Conservation (phyloP, 106 monocot species). For the Iris macrosiphon region DNA sequence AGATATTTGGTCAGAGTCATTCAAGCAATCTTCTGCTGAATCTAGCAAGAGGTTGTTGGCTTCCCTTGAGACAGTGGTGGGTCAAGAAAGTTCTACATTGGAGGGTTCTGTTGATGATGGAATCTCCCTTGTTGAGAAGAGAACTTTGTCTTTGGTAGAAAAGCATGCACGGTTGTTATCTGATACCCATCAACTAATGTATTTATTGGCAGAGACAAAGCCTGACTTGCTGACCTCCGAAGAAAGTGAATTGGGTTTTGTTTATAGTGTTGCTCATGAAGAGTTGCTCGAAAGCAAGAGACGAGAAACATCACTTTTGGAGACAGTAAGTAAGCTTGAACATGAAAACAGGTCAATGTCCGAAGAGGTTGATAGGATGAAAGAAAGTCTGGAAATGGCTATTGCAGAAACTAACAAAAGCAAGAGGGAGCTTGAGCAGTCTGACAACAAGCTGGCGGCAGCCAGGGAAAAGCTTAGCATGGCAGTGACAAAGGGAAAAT, state of each 20-base stretch:
- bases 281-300: constrained; percentile 56
- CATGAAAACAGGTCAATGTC: constrained; percentile 40
- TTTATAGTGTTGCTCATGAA: constrained; percentile 23
- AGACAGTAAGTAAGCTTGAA: constrained; percentile 45
- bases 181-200: constrained; percentile 47
- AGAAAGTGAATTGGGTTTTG: constrained; percentile 14
- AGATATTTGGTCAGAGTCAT: constrained; percentile 22
- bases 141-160: constrained; percentile 40
- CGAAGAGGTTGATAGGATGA: constrained; percentile 37
- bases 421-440: constrained; percentile 58
- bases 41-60: constrained; percentile 30
- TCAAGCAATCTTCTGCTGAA: constrained; percentile 24
- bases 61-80: constrained; percentile 40
- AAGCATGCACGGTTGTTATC: constrained; percentile 31
- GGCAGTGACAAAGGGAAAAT: constrained; percentile 92
- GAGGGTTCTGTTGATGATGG: constrained; percentile 22
- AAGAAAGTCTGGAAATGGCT: constrained; percentile 28
- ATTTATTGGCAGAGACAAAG: constrained; percentile 34
- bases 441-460: constrained; percentile 49
- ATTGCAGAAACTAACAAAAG: constrained; percentile 53
- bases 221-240: constrained; percentile 31
- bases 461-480: constrained; percentile 82
- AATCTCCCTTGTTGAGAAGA: constrained; percentile 48
- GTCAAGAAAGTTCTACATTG: constrained; percentile 16
- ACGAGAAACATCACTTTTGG: constrained; percentile 32